Evolutionary conservation across 176 grass and related monocot species (phyloP), one percentile per base, ranked within the genome.

Genomic region (Avena eriantha): DNA sequence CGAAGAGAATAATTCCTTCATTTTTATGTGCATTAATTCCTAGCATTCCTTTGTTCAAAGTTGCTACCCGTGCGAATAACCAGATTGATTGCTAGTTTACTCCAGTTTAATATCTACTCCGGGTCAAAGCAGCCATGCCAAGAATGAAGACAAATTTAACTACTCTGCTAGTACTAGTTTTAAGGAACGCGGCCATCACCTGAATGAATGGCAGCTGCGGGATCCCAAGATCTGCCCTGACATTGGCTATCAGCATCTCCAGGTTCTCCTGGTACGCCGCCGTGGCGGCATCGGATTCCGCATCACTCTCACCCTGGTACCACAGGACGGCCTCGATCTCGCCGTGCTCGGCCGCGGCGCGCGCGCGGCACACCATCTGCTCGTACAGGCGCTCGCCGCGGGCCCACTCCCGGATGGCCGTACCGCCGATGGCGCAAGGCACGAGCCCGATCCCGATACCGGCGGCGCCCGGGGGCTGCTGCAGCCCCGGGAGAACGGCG

Each of bases 251-350:
- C 50, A 98, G 80, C 50, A 0, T 91, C 86, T 98, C 85, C 74
- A 98, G 14, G 69, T 94, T 92, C 33, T 61, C 83, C 22, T 36
- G 63, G 59, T 98, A 98, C 14, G 81, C 88, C 17, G 78, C 65
- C 4, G 96, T 55, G 2, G 69, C 86, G 45, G 76, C 60, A 48
- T 79, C 66, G 34, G 93, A 94, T 0, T 87, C 76, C 1, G 93
- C 53, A 71, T 98, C 96, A 85, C 92, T 98, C 86, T 98, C 96
- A 17, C 96, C 96, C 77, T 98, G 93, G 86, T 98, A 98, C 96
- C 93, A 98, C 82, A 95, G 69, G 67, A 98, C 68, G 39, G 93
- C 96, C 78, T 89, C 84, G 81, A 98, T 82, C 88, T 95, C 93
- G 9, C 90, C 93, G 69, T 66, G 80, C 46, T 13, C 58, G 21